Base-by-base conservation (phyloP, 805 yeast genomes). In the Kuraishia cidri region DNA sequence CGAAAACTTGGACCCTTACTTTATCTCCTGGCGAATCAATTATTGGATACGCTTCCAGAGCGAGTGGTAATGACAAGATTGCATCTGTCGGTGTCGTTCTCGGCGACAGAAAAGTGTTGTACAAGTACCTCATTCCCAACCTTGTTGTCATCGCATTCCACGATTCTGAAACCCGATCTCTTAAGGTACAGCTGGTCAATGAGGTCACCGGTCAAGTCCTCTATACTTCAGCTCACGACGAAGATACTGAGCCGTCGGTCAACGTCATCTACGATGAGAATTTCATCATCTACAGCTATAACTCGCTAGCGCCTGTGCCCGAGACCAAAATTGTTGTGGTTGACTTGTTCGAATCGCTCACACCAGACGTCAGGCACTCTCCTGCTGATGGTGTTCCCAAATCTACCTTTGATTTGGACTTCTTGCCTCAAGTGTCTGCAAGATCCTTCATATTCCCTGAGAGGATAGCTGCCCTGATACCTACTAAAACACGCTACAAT, bases 101-200 rank as follows among this genome's bases (percentile, higher is more conserved):
- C 19, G 78, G 79, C 14, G 77, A 81, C 43, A 69, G 85, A 48
- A 64, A 78, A 1, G 90, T 85, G 1, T 56, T 86, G 25, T 86
- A 88, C 69, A 92, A 90, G 54, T 88, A 81, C 51, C 57, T 88
- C 38, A 68, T 82, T 46, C 94, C 94, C 14, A 75, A 83, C 45
- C 37, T 72, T 14, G 62, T 79, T 2, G 62, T 76, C 14, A 67
- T 78, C 3, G 57, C 78, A 1, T 50, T 63, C 6, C 44, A 47
- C 23, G 35, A 45, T 29, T 43, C 52, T 15, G 47, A 63, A 30
- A 35, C 43, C 3, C 17, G 14, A 6, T 25, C 15, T 4, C 44
- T 86, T 23, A 58, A 51, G 9, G 41, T 84, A 10, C 63, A 72
- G 38, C 48, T 90, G 4, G 37, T 86, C 22, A 92, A 90, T 48